A percentile compares a stretch with the other conserved stretches of the same genome.
These are phyloP conservation scores for Magnusiomyces tetraspermus DNA, from an alignment of 1,139 yeast genomes.

Conservation along the genomic window DNA sequence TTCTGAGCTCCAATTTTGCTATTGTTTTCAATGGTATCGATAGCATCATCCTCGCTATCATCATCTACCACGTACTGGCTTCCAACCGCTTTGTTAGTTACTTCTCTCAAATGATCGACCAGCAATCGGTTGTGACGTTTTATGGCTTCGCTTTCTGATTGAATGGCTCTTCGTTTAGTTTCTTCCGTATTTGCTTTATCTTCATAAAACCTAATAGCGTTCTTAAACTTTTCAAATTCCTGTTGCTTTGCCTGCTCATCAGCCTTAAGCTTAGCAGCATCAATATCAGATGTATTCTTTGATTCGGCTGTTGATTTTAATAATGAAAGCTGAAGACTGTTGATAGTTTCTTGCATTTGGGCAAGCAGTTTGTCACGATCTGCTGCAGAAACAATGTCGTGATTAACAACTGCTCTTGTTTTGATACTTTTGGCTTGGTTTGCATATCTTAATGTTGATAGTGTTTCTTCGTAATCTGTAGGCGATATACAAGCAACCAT, in stretches of 20 bases:
- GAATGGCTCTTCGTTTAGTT: slow-evolving; percentile 30
- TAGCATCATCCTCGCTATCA: neutral
- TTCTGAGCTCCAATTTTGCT: neutral
- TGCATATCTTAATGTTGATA: slow-evolving; percentile 67
- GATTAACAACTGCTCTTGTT: slow-evolving; percentile 48
- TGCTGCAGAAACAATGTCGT: slow-evolving; percentile 35
- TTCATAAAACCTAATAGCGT: slow-evolving; percentile 37
- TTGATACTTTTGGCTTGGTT: slow-evolving; percentile 61
- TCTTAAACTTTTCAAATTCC: slow-evolving; percentile 30
- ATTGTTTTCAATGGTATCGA: neutral
- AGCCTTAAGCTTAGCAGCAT: neutral
- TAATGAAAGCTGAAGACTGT: slow-evolving; percentile 30
- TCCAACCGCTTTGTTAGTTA: slow-evolving; percentile 24
- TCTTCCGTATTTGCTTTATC: slow-evolving; percentile 35
- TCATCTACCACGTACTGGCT: slow-evolving; percentile 8
- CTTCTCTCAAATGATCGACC: slow-evolving; percentile 29
- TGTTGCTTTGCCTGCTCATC: slow-evolving; percentile 19
- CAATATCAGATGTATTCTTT: slow-evolving; percentile 7
- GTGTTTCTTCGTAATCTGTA: slow-evolving; percentile 62
- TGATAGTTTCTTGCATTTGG: slow-evolving; percentile 37
- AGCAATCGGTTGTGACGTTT: slow-evolving; percentile 29
- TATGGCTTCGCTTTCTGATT: slow-evolving; percentile 28
- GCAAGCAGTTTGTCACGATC: slow-evolving; percentile 33
- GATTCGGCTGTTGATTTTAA: slow-evolving; percentile 16
- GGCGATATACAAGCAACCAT: slow-evolving; percentile 75